These are phyloP conservation scores for Tylopilus vinaceipallidus DNA, from an alignment of 768 basidiomycete species.

Conservation along the genomic window DNA sequence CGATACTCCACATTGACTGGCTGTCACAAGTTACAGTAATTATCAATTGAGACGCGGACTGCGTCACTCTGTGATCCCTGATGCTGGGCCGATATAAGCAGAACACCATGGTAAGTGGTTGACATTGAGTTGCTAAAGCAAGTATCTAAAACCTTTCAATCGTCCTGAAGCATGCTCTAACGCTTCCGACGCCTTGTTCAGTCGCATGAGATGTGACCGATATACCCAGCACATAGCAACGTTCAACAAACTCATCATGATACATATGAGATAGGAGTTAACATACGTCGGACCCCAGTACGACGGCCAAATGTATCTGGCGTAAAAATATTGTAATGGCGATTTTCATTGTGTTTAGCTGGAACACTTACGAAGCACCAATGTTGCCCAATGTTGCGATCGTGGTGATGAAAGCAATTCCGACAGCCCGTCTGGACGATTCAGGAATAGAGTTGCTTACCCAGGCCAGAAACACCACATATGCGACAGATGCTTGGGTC, in stretches of 20 bases:
- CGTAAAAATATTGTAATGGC: background rate
- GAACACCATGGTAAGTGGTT: too few relatives aligned
- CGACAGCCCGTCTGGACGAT: conserved; percentile 84
- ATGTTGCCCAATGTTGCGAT: conserved; percentile 82
- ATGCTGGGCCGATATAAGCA: too few relatives aligned
- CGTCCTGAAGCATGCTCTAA: conserved; percentile 36
- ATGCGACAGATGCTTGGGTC: conserved; percentile 69
- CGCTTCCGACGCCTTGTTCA: conserved; percentile 39
- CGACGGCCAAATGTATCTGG: conserved; percentile 62
- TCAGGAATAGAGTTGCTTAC: conserved; percentile 60
- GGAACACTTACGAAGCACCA: conserved; percentile 61
- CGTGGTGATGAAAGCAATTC: conserved; percentile 75
- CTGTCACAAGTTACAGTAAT: too few relatives aligned
- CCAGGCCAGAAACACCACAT: conserved; percentile 59
- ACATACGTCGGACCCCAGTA: conserved; percentile 69
- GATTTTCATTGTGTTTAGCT: background rate
- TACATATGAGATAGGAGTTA: conserved; percentile 73
- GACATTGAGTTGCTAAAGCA: conserved; percentile 35
- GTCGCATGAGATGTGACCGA: conserved; percentile 38
- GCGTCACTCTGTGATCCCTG: too few relatives aligned
- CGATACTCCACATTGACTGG: too few relatives aligned
- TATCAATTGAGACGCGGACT: too few relatives aligned
- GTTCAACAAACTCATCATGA: conserved; percentile 48
- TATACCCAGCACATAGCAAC: conserved; percentile 50
- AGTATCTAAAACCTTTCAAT: conserved; percentile 43